Conservation (phyloP, 1,284 basidiomycete genomes). For the Mrakiaceae sp. region DNA sequence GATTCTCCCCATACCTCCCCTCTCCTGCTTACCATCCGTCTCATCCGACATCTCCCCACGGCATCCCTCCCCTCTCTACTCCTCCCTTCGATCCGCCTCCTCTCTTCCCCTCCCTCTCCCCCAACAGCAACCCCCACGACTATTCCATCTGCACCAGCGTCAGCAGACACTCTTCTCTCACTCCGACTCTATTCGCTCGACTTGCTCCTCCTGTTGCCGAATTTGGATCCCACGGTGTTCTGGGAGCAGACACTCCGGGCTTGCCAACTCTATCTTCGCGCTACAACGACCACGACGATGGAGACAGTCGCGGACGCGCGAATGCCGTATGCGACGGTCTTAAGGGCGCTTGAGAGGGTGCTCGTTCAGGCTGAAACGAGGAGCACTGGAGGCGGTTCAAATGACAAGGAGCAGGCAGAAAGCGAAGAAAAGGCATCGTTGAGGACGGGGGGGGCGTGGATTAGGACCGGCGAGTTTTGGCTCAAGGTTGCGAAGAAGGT, state of each 20-base stretch:
- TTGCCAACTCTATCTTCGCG: not conserved
- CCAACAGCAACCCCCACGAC: not conserved
- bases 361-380: not conserved
- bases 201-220: not conserved
- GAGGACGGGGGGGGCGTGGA: slow-evolving; percentile 25
- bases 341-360: not conserved
- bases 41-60: not conserved
- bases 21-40: not conserved
- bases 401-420: not conserved
- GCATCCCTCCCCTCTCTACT: slow-evolving; percentile 1
- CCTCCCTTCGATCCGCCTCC: slow-evolving; percentile 2
- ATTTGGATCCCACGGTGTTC: not conserved
- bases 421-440: not conserved
- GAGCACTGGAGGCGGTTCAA: not conserved
- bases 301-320: not conserved
- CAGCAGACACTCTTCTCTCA: not conserved
- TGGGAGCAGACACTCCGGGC: slow-evolving; percentile 5
- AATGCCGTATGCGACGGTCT: not conserved
- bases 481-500: slow-evolving; percentile 29
- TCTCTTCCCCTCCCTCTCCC: not conserved
- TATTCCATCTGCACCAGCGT: not conserved
- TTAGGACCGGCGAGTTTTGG: slow-evolving; percentile 29
- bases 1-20: not conserved
- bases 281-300: too few species aligned
- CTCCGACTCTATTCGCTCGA: not conserved